Percentiles rank a stretch among this genome's conserved stretches.
Conservation (phyloP, 257 asterid genomes). For the Rauvolfia tetraphylla region DNA sequence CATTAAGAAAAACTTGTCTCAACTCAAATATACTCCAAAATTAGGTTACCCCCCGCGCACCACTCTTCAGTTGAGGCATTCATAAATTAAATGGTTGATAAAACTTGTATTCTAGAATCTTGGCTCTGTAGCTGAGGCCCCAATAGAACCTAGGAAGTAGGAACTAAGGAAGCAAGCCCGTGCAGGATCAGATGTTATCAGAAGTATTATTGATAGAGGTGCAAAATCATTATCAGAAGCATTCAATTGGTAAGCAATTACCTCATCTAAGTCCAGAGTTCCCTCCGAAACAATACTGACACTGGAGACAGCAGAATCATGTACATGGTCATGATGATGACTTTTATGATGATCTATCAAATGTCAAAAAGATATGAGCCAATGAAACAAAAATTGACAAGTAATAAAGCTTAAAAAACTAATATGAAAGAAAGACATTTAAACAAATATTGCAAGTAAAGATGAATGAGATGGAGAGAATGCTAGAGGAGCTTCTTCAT, state of each 20-base stretch:
- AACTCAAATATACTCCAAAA: background rate
- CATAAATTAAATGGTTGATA: background rate
- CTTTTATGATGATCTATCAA: conserved; percentile 59
- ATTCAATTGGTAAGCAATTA: conserved; percentile 28
- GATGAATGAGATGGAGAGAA: background rate
- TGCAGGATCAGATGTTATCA: background rate
- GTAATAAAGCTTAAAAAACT: background rate
- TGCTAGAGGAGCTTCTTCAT: background rate
- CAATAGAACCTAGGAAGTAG: background rate
- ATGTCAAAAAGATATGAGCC: conserved; percentile 11
- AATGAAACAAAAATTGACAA: background rate
- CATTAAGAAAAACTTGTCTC: background rate
- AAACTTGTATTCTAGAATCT: background rate
- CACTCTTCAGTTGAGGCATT: conserved; percentile 1
- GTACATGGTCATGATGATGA: conserved; percentile 67
- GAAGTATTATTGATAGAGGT: too few relatives aligned
- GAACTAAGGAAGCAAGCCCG: background rate
- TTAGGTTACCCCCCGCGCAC: too few relatives aligned
- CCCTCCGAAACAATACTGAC: conserved; percentile 94
- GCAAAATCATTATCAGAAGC: background rate
- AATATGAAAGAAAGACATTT: background rate
- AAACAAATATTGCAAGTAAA: background rate
- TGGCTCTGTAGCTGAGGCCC: background rate
- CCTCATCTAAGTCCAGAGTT: conserved; percentile 85
- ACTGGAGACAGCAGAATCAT: conserved; percentile 85